Evolutionary conservation across 202 grass and related monocot species (phyloP).

Genomic region (Miscanthus sacchariflorus): DNA sequence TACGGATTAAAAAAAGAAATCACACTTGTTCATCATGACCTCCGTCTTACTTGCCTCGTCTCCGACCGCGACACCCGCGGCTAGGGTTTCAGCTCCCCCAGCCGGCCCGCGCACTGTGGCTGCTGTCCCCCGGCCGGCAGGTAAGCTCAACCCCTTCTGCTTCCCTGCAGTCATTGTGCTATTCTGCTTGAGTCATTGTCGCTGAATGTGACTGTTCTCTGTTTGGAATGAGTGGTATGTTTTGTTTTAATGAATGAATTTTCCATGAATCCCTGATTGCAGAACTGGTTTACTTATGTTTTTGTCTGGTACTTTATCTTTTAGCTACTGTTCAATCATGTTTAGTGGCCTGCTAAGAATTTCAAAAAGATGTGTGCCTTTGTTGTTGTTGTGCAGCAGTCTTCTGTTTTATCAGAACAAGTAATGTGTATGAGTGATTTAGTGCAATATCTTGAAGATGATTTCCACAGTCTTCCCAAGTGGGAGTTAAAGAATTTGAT

Average conservation of each 20-base stretch:
- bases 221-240: background rate
- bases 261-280: background rate
- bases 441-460: no score
- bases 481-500: no score
- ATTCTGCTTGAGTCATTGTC: background rate
- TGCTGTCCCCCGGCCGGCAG: no score
- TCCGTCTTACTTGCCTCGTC: no score
- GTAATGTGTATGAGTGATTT: background rate
- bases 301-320: background rate
- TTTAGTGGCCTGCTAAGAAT: background rate
- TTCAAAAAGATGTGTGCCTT: background rate
- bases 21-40: no score
- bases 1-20: no score
- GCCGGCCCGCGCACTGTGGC: no score
- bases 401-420: background rate
- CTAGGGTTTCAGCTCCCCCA: no score
- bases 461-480: no score
- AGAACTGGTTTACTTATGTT: background rate
- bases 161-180: no score
- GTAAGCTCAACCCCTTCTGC: no score
- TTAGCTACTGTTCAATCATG: background rate
- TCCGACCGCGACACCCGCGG: no score
- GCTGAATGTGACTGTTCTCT: background rate
- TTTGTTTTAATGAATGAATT: background rate
- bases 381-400: background rate